Evolutionary conservation across 1,284 basidiomycete genomes (phyloP), one percentile per base, ranked within the genome.

Genomic region (Apiotrichum sp.): DNA sequence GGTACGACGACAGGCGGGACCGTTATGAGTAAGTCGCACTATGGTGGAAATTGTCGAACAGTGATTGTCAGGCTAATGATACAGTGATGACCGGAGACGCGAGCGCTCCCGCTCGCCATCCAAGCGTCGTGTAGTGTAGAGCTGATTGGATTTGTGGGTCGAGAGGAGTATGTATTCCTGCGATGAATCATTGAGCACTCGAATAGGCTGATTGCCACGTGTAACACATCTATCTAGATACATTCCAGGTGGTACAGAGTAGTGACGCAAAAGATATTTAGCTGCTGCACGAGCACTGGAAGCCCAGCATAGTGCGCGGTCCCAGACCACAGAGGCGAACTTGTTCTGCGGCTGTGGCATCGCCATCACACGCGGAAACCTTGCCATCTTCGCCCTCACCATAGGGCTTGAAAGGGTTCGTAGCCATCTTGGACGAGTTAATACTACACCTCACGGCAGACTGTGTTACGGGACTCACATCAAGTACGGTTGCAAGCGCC

Each of bases 211-310:
- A 22, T 22, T 22, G 22, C 22, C 22, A 22, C 22, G 22, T 22
- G 22, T 22, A 22, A 22, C 22, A 22, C 22, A 22, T 22, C 22
- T 22, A 22, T 22, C 22, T 22, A 22, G 22, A 22, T 22, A 22
- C 22, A 22, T 22, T 22, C 22, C 22, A 22, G 22, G 22, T 22
- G 22, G 22, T 22, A 22, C 22, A 22, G 22, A 22, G 22, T 22
- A 22, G 22, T 22, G 22, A 22, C 22, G 22, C 22, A 22, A 22
- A 22, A 22, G 22, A 22, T 22, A 22, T 22, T 22, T 22, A 22
- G 22, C 22, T 22, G 22, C 88, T 91, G 68, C 92, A 96, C 63
- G 87, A 90, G 72, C 92, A 96, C 72, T 95, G 91, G 79, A 93
- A 93, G 0, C 92, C 93, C 31, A 93, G 76, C 81, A 91, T 81